Conservation (phyloP, 306 rosid genomes). For the peach (Prunus persica) region DNA sequence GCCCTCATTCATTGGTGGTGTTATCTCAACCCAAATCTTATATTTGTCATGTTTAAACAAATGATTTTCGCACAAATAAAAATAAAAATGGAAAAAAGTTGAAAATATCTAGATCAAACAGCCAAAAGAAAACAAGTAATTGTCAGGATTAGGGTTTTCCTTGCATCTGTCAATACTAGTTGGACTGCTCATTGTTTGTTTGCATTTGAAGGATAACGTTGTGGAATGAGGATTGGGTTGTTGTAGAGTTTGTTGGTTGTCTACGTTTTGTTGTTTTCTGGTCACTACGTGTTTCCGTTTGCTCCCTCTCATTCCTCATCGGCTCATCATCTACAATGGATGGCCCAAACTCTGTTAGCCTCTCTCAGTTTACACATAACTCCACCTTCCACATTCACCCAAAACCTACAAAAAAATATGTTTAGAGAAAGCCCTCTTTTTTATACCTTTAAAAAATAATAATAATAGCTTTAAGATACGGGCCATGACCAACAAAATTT, state of each 20-base stretch:
- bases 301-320: constrained; percentile 47
- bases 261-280: constrained; percentile 6
- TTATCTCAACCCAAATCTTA: no score
- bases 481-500: neutral
- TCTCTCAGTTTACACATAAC: neutral
- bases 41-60: no score
- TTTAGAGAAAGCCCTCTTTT: neutral
- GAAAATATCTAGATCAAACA: neutral
- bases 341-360: constrained; percentile 16
- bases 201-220: constrained; percentile 27
- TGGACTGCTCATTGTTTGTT: constrained; percentile 18
- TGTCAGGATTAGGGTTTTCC: neutral
- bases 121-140: neutral
- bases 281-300: constrained; percentile 27
- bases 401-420: neutral
- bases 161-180: neutral
- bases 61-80: no score
- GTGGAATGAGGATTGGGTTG: constrained; percentile 6
- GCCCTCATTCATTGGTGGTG: no score
- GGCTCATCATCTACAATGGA: constrained; percentile 11
- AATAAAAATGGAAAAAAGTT: neutral
- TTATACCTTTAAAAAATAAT: no score
- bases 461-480: neutral
- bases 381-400: neutral
- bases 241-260: neutral